Base-by-base conservation (phyloP, 208 protist species). In the Trypanosoma grayi region DNA sequence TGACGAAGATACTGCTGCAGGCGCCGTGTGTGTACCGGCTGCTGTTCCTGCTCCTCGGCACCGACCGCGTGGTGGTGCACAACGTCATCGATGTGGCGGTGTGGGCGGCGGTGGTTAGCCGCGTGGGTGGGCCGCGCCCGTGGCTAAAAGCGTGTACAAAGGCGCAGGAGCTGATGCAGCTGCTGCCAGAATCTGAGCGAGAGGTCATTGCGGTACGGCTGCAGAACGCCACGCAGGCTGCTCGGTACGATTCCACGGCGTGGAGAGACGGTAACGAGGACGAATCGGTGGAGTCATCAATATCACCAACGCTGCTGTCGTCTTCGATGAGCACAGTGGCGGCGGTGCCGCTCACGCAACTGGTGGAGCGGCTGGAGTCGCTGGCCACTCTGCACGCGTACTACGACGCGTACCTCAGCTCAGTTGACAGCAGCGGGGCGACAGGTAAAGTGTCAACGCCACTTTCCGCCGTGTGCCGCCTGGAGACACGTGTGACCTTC, bases 21-120 rank as follows among this genome's bases (percentile, higher is more conserved):
- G 66, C 75, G 6, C 68, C 46, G 20, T 60, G 73, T 33, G 51
- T 93, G 20, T 85, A 85, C 56, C 80, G 70, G 3, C 62, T 90
- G 11, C 75, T 93, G 1, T 89, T 90, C 50, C 25, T 82, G 6
- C 90, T 83, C 59, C 73, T 93, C 10, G 86, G 86, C 33, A 90
- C 82, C 5, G 86, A 93, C 39, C 78, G 82, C 2, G 67, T 93
- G 13, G 76, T 80, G 5, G 62, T 90, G 16, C 36, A 66, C 16
- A 79, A 74, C 36, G 68, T 93, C 16, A 79, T 93, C 25, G 83
- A 93, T 61, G 7, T 90, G 9, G 54, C 33, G 0, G 66, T 73
- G 1, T 88, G 81, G 68, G 56, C 67, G 11, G 52, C 64, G 9
- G 68, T 82, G 34, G 44, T 80, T 28, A 63, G 56, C n/a, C 40